These are phyloP conservation scores for Whalleya microplaca DNA, from an alignment of 2,329 filamentous ascomycete species.

Conservation along the genomic window DNA sequence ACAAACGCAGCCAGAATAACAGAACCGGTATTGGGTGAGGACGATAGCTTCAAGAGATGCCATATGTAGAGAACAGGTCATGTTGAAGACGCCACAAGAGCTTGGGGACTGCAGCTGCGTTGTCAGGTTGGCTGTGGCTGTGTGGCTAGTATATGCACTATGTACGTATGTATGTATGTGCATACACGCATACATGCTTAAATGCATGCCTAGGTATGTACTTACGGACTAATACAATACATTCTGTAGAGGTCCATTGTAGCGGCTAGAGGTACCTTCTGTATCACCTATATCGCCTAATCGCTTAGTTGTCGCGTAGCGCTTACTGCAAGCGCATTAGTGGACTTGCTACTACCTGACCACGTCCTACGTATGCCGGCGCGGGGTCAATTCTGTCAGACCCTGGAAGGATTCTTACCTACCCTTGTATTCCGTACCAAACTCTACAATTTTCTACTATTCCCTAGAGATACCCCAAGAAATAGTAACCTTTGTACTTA, in stretches of 20 bases:
- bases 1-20: neutral
- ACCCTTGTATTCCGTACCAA: neutral
- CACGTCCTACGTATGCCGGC: conserved; percentile 8
- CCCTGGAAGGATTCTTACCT: neutral
- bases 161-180: no score
- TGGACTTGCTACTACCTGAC: neutral
- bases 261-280: no score
- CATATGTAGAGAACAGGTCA: neutral
- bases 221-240: no score
- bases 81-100: neutral
- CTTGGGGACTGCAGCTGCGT: neutral
- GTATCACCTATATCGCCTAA: conserved; percentile 5
- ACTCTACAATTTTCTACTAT: neutral
- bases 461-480: neutral
- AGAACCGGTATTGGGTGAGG: conserved; percentile 1
- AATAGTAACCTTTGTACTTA: no score
- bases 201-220: no score
- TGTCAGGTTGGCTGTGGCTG: neutral
- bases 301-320: conserved; percentile 23
- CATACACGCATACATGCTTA: no score
- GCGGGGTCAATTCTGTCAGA: conserved; percentile 16
- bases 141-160: no score
- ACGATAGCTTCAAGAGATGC: neutral
- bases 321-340: conserved; percentile 8
- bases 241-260: neutral